Conservation (phyloP, 1,284 basidiomycete genomes). For the Cutaneotrichosporon curvatum region DNA sequence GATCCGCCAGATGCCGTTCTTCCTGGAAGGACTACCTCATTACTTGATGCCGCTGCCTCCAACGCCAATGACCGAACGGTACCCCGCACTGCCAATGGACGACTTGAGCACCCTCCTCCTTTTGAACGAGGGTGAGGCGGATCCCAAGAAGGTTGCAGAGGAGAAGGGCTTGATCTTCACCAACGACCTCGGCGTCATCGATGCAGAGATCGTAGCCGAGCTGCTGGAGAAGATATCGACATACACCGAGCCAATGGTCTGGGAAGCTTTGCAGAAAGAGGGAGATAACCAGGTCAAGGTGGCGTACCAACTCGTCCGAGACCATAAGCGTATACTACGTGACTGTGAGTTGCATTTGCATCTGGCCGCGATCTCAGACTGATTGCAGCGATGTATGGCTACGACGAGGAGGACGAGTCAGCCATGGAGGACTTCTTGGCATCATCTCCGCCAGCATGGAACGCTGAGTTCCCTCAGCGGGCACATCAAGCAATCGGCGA, state of each 20-base stretch:
- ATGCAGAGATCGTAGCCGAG: slow-evolving; percentile 81
- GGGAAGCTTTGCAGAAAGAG: slow-evolving; percentile 71
- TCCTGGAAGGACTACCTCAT: slow-evolving; percentile 70
- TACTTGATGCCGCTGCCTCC: slow-evolving; percentile 81
- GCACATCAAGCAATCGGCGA: slow-evolving; percentile 1
- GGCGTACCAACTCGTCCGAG: slow-evolving; percentile 86
- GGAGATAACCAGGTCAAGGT: slow-evolving; percentile 95
- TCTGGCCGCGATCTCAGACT: not conserved
- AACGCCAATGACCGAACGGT: slow-evolving; percentile 53
- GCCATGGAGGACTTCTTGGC: slow-evolving; percentile 51
- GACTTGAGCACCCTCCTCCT: slow-evolving; percentile 37
- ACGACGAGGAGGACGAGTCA: slow-evolving; percentile 39
- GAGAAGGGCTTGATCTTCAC: slow-evolving; percentile 45
- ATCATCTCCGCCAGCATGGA: slow-evolving; percentile 51
- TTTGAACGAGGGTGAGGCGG: slow-evolving; percentile 39
- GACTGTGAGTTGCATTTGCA: slow-evolving; percentile 52
- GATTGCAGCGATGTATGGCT: slow-evolving; percentile 25
- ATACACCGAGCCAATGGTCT: slow-evolving; percentile 73
- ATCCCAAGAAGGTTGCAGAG: slow-evolving; percentile 40
- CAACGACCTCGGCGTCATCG: slow-evolving; percentile 68
- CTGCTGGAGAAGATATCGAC: slow-evolving; percentile 66
- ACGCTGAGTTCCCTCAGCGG: slow-evolving; percentile 40
- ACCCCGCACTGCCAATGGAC: slow-evolving; percentile 39
- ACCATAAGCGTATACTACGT: slow-evolving; percentile 78
- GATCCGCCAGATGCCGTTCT: slow-evolving; percentile 82